Conservation (phyloP, 2,329 filamentous ascomycete species). For the Aureobasidium sp. region DNA sequence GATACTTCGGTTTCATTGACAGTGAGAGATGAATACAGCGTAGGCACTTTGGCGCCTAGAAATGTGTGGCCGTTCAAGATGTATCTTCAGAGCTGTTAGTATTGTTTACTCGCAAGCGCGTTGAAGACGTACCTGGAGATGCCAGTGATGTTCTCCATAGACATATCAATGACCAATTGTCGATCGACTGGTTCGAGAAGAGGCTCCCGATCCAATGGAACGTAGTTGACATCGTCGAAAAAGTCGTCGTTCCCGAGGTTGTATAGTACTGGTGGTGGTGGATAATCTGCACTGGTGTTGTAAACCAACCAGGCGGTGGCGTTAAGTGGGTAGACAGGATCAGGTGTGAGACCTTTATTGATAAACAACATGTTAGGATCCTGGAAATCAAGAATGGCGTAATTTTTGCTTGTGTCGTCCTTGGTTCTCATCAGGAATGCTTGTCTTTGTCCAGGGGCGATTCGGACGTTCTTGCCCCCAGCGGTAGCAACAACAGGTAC, state of each 20-base stretch:
- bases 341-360: constrained; percentile 37
- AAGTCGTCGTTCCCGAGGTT: constrained; percentile 54
- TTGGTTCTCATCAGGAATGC: constrained; percentile 57
- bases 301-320: constrained; percentile 50
- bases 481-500: constrained; percentile 55
- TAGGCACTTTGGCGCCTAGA: constrained; percentile 63
- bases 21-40: constrained; percentile 66
- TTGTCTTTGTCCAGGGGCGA: constrained; percentile 64
- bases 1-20: constrained; percentile 44
- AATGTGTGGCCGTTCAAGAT: constrained; percentile 67
- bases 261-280: constrained; percentile 41
- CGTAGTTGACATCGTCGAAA: constrained; percentile 65
- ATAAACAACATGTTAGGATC: constrained; percentile 47
- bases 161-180: constrained; percentile 40
- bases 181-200: constrained; percentile 55
- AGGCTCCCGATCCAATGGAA: constrained; percentile 58
- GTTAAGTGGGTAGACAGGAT: constrained; percentile 55
- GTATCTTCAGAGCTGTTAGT: background rate
- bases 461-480: constrained; percentile 34
- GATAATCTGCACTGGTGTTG: constrained; percentile 33
- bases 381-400: constrained; percentile 60
- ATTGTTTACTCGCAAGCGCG: constrained; percentile 15
- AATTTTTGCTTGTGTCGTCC: constrained; percentile 45
- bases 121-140: constrained; percentile 48
- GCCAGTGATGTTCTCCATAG: constrained; percentile 54